phyloP scores from a whole-genome alignment of 2,329 filamentous ascomycete species.

The Dryadomyces quercus-mongolicae region DNA sequence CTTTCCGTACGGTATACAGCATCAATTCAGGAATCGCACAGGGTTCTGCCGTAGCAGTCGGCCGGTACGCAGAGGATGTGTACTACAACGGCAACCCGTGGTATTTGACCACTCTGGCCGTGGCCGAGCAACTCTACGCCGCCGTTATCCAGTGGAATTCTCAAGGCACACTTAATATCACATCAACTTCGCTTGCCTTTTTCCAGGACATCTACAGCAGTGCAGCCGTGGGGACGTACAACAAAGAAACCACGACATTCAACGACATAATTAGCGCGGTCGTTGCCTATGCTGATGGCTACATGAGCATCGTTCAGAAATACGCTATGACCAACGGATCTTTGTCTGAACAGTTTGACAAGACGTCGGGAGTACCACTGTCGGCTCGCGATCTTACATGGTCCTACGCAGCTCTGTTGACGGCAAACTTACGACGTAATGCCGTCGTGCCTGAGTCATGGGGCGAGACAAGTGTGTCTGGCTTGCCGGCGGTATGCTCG shows the following conservation, averaged over 20 bases:
- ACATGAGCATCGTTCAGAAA: constrained; percentile 46
- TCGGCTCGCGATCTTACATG: constrained; percentile 59
- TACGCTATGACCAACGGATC: constrained; percentile 53
- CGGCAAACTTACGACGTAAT: constrained; percentile 44
- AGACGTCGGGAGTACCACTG: constrained; percentile 35
- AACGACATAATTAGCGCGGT: constrained; percentile 43
- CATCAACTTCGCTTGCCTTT: constrained; percentile 53
- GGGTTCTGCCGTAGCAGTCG: constrained; percentile 50
- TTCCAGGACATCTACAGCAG: constrained; percentile 54
- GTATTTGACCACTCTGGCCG: constrained; percentile 58
- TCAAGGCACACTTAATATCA: constrained; percentile 51
- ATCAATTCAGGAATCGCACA: constrained; percentile 55
- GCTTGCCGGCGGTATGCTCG: constrained; percentile 35
- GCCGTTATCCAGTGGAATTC: constrained; percentile 60
- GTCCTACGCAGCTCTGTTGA: constrained; percentile 61
- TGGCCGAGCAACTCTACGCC: constrained; percentile 70
- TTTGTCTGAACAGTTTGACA: constrained; percentile 55
- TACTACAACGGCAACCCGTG: constrained; percentile 75
- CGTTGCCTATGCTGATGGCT: constrained; percentile 46
- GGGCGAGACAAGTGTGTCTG: constrained; percentile 21
- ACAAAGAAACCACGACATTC: constrained; percentile 26
- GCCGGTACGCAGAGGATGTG: constrained; percentile 58
- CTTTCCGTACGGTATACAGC: constrained; percentile 56
- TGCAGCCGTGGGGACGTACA: constrained; percentile 50
- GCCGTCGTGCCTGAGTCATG: constrained; percentile 41